A percentile compares a stretch with the other conserved stretches of the same genome.
phyloP scores from a whole-genome alignment of 163 green algal genomes.

The Trebouxiophyceae sp. region DNA sequence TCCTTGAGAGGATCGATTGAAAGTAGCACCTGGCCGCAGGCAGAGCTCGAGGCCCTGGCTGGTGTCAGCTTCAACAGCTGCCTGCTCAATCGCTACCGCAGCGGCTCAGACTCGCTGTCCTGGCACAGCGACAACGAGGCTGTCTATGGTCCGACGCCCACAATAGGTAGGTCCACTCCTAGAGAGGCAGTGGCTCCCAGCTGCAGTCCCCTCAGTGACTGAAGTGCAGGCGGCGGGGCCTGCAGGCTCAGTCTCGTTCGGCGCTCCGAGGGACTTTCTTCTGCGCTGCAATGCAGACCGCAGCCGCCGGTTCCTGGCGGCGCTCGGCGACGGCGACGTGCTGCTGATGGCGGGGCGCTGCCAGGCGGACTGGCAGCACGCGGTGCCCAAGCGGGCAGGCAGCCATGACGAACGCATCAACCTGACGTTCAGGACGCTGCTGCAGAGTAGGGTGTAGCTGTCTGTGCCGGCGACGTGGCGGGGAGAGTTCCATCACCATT shows the following conservation, averaged over 20 bases:
- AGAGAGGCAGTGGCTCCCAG: background rate
- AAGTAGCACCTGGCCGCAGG: slow-evolving; percentile 1
- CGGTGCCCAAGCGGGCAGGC: slow-evolving; percentile 26
- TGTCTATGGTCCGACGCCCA: slow-evolving; percentile 34
- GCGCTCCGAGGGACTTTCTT: slow-evolving; percentile 42
- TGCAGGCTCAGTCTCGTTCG: slow-evolving; percentile 43
- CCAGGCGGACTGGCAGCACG: slow-evolving; percentile 48
- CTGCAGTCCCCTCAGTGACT: background rate
- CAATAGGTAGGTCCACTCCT: slow-evolving; percentile 23
- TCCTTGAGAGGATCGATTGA: no score
- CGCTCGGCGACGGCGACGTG: slow-evolving; percentile 31
- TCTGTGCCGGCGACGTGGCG: no score
- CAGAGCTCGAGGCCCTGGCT: slow-evolving; percentile 8
- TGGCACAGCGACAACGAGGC: slow-evolving; percentile 65
- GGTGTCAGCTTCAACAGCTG: slow-evolving; percentile 42
- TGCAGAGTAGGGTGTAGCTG: no score
- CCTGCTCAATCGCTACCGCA: slow-evolving; percentile 61
- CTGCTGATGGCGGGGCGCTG: slow-evolving; percentile 42
- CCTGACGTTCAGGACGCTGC: slow-evolving; percentile 42
- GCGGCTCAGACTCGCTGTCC: slow-evolving; percentile 43
- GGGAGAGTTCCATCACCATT: no score
- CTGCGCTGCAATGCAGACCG: slow-evolving; percentile 34
- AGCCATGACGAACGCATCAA: slow-evolving; percentile 27
- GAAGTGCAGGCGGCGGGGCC: background rate
- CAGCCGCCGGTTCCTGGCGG: slow-evolving; percentile 16